Conservation (phyloP, 2,329 filamentous ascomycete genomes). For the Diaporthe helianthi region DNA sequence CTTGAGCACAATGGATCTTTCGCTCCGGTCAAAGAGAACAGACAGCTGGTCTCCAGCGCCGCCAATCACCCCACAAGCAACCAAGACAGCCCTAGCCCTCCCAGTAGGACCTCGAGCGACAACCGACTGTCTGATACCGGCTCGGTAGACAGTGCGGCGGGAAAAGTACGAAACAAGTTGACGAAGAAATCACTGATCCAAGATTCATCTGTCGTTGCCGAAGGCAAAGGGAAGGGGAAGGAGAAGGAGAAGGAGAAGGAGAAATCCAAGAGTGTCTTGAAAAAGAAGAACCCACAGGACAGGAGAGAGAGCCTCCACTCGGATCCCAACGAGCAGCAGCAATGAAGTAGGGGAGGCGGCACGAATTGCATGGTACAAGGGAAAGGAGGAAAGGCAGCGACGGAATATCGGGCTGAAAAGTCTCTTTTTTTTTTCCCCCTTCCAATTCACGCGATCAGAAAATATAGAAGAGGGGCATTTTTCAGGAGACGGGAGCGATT, state of each 20-base stretch:
- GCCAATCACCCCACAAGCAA: not conserved
- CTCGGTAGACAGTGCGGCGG: conserved; percentile 36
- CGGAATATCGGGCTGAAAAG: not conserved
- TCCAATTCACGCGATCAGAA: not conserved
- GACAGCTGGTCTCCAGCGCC: conserved; percentile 34
- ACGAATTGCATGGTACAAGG: not conserved
- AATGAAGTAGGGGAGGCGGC: not conserved
- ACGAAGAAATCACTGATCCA: conserved; percentile 32
- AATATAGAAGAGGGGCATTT: conserved; percentile 6
- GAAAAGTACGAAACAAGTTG: conserved; percentile 36
- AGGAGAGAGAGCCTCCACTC: conserved; percentile 38
- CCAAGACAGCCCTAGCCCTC: conserved; percentile 34
- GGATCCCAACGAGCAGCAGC: conserved; percentile 30
- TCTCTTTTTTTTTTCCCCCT: too few relatives aligned
- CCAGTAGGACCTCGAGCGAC: conserved; percentile 46
- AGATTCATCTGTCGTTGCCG: conserved; percentile 21
- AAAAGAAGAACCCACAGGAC: conserved; percentile 40
- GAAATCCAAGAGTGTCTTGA: conserved; percentile 33
- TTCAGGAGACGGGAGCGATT: not conserved
- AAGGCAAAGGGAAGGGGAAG: conserved; percentile 30
- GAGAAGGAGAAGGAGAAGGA: conserved; percentile 35
- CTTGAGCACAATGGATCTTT: conserved; percentile 36
- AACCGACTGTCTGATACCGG: conserved; percentile 42
- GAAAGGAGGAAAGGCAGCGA: not conserved
- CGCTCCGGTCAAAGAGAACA: conserved; percentile 38